Evolutionary conservation across 2,329 filamentous ascomycete genomes (phyloP).

Genomic region (Scedosporium aurantiacum): DNA sequence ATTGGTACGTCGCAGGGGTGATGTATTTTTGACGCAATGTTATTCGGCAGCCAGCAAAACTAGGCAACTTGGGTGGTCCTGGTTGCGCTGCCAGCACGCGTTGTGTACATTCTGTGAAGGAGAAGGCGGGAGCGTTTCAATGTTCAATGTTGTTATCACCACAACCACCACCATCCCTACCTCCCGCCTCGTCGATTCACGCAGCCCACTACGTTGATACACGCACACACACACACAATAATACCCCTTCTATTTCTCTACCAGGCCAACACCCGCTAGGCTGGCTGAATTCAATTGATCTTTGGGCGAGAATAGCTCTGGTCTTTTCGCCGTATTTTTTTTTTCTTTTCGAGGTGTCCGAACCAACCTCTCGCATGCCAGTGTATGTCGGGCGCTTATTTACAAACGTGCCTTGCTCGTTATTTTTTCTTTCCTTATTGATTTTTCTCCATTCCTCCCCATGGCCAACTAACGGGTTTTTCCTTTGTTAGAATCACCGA

Average conservation of each 20-base stretch:
- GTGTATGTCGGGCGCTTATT: neutral
- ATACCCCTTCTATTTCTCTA: neutral
- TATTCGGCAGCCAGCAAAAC: neutral
- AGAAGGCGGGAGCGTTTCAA: neutral
- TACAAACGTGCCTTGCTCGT: neutral
- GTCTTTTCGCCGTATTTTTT: neutral
- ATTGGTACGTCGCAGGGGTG: neutral
- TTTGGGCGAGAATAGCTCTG: neutral
- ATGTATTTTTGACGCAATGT: neutral
- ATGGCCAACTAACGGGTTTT: neutral
- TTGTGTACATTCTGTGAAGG: neutral
- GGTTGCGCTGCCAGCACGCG: neutral
- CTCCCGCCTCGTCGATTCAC: neutral
- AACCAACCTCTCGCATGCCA: neutral
- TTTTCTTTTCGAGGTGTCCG: neutral
- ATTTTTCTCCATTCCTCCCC: neutral
- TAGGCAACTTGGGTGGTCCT: neutral
- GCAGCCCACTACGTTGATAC: neutral
- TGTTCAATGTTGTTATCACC: neutral
- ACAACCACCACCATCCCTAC: slow-evolving; percentile 1
- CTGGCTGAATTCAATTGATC: neutral
- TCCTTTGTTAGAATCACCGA: neutral
- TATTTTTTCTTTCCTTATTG: too few relatives aligned
- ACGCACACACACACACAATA: neutral
- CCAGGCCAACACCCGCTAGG: neutral